Evolutionary conservation across 306 rosid genomes (phyloP).

Genomic region (Ceratonia siliqua): DNA sequence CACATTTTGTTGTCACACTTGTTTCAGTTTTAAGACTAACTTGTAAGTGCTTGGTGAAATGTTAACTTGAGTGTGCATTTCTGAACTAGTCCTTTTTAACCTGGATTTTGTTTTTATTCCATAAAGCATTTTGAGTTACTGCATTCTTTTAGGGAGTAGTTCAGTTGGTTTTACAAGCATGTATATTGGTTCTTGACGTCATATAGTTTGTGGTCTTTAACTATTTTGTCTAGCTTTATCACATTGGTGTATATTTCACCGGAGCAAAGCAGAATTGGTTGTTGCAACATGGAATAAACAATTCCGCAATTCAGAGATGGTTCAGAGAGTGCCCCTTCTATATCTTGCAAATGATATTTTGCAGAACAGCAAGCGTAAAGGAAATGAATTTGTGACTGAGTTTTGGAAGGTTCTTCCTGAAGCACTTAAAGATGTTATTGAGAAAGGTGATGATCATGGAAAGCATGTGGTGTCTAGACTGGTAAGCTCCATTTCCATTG

Average conservation of each 20-base stretch:
- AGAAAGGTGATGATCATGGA: conserved; percentile 62
- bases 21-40: conserved; percentile 10
- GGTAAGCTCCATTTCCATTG: conserved; percentile 48
- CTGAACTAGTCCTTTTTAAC: not conserved
- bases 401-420: conserved; percentile 91
- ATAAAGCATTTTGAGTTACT: not conserved
- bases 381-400: conserved; percentile 89
- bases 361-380: conserved; percentile 92
- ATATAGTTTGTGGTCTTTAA: conserved; percentile 42
- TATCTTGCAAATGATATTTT: conserved; percentile 95
- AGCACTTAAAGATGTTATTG: conserved; percentile 68
- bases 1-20: not conserved
- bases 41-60: conserved; percentile 25
- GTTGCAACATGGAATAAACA: conserved; percentile 87
- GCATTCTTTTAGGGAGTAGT: not conserved
- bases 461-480: conserved; percentile 63
- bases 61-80: not conserved
- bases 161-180: conserved; percentile 5
- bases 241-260: conserved; percentile 94
- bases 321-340: conserved; percentile 72
- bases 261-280: conserved; percentile 85
- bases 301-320: conserved; percentile 62
- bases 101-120: not conserved
- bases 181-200: conserved; percentile 2
- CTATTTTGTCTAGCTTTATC: conserved; percentile 69